phyloP scores from a whole-genome alignment of 345 rosid genomes.

The Reutealis trisperma region DNA sequence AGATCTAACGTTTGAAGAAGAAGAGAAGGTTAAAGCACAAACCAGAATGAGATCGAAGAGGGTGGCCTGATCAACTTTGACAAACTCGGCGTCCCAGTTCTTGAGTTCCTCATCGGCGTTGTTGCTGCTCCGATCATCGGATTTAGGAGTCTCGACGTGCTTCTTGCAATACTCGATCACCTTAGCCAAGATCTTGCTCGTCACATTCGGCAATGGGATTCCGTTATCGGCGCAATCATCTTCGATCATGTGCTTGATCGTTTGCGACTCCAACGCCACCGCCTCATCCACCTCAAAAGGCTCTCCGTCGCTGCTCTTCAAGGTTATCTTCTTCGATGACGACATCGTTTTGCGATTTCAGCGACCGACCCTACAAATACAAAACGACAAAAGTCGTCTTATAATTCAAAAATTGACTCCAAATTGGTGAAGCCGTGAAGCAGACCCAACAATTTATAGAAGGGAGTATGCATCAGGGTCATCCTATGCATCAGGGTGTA shows the following conservation, averaged over 20 bases:
- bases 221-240: conserved; percentile 30
- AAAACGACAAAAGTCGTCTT: too few relatives aligned
- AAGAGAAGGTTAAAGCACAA: neutral
- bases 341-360: conserved; percentile 9
- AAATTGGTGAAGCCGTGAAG: too few relatives aligned
- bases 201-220: conserved; percentile 31
- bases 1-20: neutral
- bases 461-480: too few relatives aligned
- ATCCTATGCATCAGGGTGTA: too few relatives aligned
- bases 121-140: neutral
- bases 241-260: conserved; percentile 31
- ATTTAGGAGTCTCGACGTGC: conserved; percentile 24
- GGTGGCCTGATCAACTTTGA: conserved; percentile 32
- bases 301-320: conserved; percentile 28
- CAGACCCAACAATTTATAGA: too few relatives aligned
- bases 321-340: conserved; percentile 19
- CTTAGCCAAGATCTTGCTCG: conserved; percentile 31
- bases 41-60: conserved; percentile 38
- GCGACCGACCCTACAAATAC: too few relatives aligned
- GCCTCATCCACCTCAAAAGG: conserved; percentile 26
- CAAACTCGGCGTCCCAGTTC: conserved; percentile 32
- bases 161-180: conserved; percentile 40
- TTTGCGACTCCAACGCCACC: conserved; percentile 30
- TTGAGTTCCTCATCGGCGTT: conserved; percentile 19
- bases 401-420: too few relatives aligned